Evolutionary conservation across 1,139 yeast species (phyloP).

Genomic region (Candida pseudoviswanathii): DNA sequence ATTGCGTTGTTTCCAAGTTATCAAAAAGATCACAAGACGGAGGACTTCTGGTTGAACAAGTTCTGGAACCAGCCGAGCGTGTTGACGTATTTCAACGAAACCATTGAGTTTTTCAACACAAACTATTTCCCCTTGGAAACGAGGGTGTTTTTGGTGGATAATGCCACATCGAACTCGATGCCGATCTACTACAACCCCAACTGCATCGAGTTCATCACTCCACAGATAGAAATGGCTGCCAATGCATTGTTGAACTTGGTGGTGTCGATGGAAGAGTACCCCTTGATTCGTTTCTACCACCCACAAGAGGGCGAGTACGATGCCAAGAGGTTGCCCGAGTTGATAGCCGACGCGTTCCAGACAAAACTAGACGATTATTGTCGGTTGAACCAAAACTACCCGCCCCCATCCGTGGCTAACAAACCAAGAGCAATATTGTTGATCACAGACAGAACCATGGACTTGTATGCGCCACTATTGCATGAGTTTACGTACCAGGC

Average conservation of each 20-base stretch:
- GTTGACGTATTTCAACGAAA: constrained; percentile 31
- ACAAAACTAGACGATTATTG: constrained; percentile 73
- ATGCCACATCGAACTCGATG: constrained; percentile 54
- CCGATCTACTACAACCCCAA: constrained; percentile 72
- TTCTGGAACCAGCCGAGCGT: constrained; percentile 37
- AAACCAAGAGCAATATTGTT: constrained; percentile 75
- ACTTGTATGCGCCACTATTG: constrained; percentile 77
- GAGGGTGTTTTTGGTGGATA: constrained; percentile 42
- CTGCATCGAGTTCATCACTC: constrained; percentile 62
- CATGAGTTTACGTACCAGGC: constrained; percentile 97
- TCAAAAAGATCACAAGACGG: constrained; percentile 24
- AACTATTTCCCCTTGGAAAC: constrained; percentile 39
- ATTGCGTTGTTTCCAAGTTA: constrained; percentile 40
- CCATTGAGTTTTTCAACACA: constrained; percentile 30
- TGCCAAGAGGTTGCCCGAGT: constrained; percentile 67
- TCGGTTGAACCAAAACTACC: constrained; percentile 63
- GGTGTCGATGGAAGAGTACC: constrained; percentile 84
- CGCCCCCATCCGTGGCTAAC: constrained; percentile 54
- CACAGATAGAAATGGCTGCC: constrained; percentile 63
- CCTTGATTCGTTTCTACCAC: constrained; percentile 73
- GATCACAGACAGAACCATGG: constrained; percentile 81
- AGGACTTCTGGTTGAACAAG: constrained; percentile 27
- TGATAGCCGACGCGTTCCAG: constrained; percentile 77
- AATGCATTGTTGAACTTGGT: constrained; percentile 67
- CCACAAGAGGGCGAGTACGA: constrained; percentile 50